Base-by-base conservation (phyloP, 2,329 filamentous ascomycete species). In the Colletotrichum sp. region DNA sequence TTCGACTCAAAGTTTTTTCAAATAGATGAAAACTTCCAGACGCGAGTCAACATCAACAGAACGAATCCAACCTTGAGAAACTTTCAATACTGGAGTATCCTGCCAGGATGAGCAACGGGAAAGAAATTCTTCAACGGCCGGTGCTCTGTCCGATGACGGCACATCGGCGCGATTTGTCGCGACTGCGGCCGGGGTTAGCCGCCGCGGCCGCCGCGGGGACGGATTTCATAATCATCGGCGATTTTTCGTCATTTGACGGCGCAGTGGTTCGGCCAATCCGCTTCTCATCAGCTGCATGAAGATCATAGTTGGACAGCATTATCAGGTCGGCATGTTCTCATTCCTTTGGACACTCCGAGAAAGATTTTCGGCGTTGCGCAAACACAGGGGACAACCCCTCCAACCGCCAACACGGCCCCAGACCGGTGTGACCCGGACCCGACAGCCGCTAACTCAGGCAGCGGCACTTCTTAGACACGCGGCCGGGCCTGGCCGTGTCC, bases 91-190 rank as follows among this genome's bases (percentile, higher is more conserved):
- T 36, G 28, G 24, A 43, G 32, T 26, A 34, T 34, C 24, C 16
- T 62, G 38, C 56, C 52, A 10, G 24, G 28, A 61, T 48, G 38
- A 63, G 52, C 34, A 12, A 16, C 13, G n/a, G 36, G 26, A 32
- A 34, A 69, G 73, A 75, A 67, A 73, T 52, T 69, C 63, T 63
- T 64, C 63, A 69, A 36, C 21, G 43, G 56, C 55, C 62, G 62
- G 55, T 56, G 30, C 21, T 48, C 14, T 36, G 14, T n/a, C 56
- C 62, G 63, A 75, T 73, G 73, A 73, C 69, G 69, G 73, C 69
- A 73, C 55, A 34, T 73, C 69, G 69, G 69, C 43, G 69, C 34
- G 56, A 73, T 73, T 66, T 73, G 43, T 58, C 70, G 69, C 58
- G 69, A 75, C 14, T 64, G 43, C 69, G 55, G 58, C 38, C 55